Base-by-base conservation (phyloP, 73 alveolate genomes). In the Paramecium pentaurelia region DNA sequence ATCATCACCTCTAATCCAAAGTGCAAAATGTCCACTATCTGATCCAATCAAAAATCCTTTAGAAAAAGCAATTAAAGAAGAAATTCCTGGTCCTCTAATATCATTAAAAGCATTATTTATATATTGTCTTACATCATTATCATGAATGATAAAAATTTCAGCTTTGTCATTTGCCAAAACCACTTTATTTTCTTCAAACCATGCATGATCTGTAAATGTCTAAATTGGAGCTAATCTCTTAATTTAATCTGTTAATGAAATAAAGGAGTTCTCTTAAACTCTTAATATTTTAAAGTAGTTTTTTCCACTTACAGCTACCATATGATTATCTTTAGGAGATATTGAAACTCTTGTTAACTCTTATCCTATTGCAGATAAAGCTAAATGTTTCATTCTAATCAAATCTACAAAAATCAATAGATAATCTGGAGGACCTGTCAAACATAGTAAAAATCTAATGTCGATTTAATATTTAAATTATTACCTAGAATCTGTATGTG, bases 1-100 rank as follows among this genome's bases (percentile, higher is more conserved):
- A 89, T 95, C 97, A 60, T 97, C 99, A 22, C 96, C 88, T 71
- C 96, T 86, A 34, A 95, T 95, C 98, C 98, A 97, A 71, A 97
- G 59, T 10, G 98, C 96, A 92, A 96, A 93, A 37, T 86, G 77
- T 1, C 99, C 99, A 42, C 93, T 95, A 60, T 96, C 97, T 30
- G 95, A 85, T 42, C 97, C 98, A 14, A 97, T 73, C 38, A 96
- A 92, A 83, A 97, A 95, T 6, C 98, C 98, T 44, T 93, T 93
- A 3, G 95, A 59, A 84, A 93, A 96, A 2, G 98, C 89, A 10
- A 92, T 84, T 27, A 96, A 58, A 60, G 88, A 42, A 22, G 96
- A 44, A 20, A 91, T 71, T 22, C 86, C 86, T 58, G 70, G 70
- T 7, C 84, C 86, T 16, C 60, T 92, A 25, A 40, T 58, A 51